Conservation (phyloP, 345 rosid species). For the Corchorus capsularis region DNA sequence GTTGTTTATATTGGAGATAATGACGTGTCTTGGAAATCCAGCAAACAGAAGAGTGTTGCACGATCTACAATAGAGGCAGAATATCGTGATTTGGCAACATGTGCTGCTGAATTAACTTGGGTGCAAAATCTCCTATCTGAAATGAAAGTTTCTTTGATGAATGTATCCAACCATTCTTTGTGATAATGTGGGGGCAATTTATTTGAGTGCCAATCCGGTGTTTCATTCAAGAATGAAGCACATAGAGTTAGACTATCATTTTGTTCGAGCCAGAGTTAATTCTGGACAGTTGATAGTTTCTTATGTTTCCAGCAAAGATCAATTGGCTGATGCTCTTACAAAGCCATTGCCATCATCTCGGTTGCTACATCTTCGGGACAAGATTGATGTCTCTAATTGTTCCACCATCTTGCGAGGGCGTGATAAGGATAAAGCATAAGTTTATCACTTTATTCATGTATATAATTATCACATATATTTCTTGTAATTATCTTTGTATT, state of each 20-base stretch:
- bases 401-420: conserved; percentile 16
- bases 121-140: too few relatives aligned
- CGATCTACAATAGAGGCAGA: too few relatives aligned
- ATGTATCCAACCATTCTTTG: too few relatives aligned
- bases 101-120: too few relatives aligned
- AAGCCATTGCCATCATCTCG: not conserved
- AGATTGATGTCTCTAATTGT: conserved; percentile 5
- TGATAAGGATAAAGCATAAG: not conserved
- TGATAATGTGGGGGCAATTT: not conserved
- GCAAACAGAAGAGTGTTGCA: too few relatives aligned
- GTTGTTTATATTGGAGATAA: too few relatives aligned
- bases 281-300: not conserved
- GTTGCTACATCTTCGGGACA: not conserved
- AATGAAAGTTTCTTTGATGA: too few relatives aligned
- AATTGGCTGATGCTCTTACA: not conserved
- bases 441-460: too few relatives aligned
- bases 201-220: not conserved
- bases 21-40: too few relatives aligned
- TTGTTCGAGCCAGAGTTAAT: not conserved
- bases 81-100: too few relatives aligned
- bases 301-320: not conserved
- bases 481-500: too few relatives aligned
- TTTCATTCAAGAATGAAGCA: conserved; percentile 17
- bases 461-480: too few relatives aligned
- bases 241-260: conserved; percentile 10